phyloP scores from a whole-genome alignment of 805 yeast species.

The Blastobotrys peoriensis region DNA sequence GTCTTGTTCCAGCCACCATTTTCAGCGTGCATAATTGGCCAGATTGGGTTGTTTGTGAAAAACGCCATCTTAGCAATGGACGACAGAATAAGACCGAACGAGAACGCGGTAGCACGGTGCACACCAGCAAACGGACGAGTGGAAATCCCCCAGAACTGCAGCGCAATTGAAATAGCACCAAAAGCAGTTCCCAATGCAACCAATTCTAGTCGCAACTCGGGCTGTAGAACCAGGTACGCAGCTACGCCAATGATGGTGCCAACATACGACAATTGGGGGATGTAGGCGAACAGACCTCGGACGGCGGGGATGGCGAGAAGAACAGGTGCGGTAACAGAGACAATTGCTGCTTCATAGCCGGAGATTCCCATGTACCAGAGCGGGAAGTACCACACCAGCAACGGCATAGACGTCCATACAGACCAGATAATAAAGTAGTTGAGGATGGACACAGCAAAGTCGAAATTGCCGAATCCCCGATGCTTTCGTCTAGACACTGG shows the following conservation, averaged over 20 bases:
- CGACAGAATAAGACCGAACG: constrained; percentile 67
- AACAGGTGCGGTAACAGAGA: constrained; percentile 54
- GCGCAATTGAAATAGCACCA: constrained; percentile 52
- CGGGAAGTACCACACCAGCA: constrained; percentile 95
- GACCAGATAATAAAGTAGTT: constrained; percentile 86
- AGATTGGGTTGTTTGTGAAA: constrained; percentile 85
- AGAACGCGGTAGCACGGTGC: constrained; percentile 50
- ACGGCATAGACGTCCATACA: constrained; percentile 67
- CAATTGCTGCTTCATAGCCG: constrained; percentile 77
- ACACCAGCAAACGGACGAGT: constrained; percentile 27
- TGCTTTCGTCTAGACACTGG: constrained; percentile 17
- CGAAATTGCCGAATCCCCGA: constrained; percentile 24
- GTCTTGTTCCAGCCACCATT: constrained; percentile 82
- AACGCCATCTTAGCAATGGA: constrained; percentile 68
- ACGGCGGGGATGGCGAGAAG: constrained; percentile 44
- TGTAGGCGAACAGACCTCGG: constrained; percentile 33
- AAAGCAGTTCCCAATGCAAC: constrained; percentile 64
- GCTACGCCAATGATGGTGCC: constrained; percentile 64
- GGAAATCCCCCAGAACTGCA: constrained; percentile 42
- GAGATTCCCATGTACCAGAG: constrained; percentile 97
- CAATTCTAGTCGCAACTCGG: constrained; percentile 61
- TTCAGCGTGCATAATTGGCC: constrained; percentile 85
- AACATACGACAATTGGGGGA: constrained; percentile 52
- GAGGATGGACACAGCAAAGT: constrained; percentile 32
- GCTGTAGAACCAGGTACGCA: constrained; percentile 60